These are phyloP conservation scores for Fonsecaea erecta DNA, from an alignment of 2,329 filamentous ascomycete genomes.

Conservation along the genomic window DNA sequence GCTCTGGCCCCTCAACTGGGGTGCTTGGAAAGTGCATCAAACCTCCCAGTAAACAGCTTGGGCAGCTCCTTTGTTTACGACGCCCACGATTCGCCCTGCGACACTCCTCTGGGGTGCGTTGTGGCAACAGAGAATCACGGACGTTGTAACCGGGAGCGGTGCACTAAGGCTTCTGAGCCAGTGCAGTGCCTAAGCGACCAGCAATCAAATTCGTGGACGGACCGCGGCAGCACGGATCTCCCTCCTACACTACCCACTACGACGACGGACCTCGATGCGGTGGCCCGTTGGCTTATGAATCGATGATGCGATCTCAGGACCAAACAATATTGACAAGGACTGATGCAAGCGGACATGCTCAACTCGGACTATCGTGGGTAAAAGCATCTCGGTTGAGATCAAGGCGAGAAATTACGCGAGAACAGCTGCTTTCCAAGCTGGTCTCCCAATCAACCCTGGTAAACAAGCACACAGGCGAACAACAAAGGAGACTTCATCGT, in stretches of 20 bases:
- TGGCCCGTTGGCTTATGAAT: neutral
- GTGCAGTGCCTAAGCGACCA: slow-evolving; percentile 2
- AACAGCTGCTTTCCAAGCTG: neutral
- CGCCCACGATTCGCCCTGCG: neutral
- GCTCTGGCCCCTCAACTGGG: neutral
- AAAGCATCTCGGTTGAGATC: slow-evolving; percentile 2
- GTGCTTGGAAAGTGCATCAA: neutral
- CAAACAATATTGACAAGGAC: neutral
- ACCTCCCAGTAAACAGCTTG: neutral
- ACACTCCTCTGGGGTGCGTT: neutral
- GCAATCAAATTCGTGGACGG: slow-evolving; percentile 1
- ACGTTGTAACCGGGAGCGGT: neutral
- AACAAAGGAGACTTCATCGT: neutral
- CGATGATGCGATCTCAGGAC: neutral
- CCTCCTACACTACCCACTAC: neutral
- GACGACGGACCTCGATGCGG: neutral
- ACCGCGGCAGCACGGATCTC: neutral
- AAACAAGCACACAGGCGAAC: neutral
- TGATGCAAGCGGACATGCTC: neutral
- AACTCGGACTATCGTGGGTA: neutral
- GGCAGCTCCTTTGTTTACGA: neutral
- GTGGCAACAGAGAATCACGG: neutral
- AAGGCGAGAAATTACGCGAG: slow-evolving; percentile 3
- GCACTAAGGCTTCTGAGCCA: neutral
- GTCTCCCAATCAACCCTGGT: neutral